Evolutionary conservation across 75 land plant genomes (phyloP).

Genomic region (Picea sitchensis): DNA sequence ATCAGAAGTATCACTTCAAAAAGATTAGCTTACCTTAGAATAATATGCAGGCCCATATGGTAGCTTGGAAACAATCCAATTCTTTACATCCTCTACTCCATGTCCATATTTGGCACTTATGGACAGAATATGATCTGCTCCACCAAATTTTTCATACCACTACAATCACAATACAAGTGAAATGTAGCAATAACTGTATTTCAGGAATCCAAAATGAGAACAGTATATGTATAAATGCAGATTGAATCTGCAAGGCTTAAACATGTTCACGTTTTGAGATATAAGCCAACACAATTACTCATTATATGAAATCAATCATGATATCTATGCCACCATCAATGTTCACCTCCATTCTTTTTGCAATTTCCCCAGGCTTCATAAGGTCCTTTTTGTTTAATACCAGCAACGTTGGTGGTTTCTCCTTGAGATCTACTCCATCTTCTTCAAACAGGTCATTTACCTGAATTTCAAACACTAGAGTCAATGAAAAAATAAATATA

Average conservation of each 20-base stretch:
- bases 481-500: conserved; percentile 1
- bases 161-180: conserved; percentile 19
- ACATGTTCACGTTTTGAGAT: background rate
- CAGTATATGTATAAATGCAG: background rate
- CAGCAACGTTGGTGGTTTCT: conserved; percentile 62
- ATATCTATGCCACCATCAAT: background rate
- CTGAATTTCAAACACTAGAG: conserved; percentile 31
- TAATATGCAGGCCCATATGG: conserved; percentile 93
- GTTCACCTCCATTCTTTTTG: conserved; percentile 77
- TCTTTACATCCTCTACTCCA: conserved; percentile 87
- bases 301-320: background rate
- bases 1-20: background rate
- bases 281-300: background rate
- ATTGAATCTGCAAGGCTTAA: background rate
- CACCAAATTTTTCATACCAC: conserved; percentile 90
- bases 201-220: background rate
- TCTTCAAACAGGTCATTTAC: conserved; percentile 73
- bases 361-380: conserved; percentile 94
- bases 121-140: conserved; percentile 84
- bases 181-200: background rate
- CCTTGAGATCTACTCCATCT: conserved; percentile 36
- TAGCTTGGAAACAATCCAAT: conserved; percentile 88
- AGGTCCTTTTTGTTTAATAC: conserved; percentile 92
- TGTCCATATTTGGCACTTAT: conserved; percentile 96
- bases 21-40: conserved; percentile 62